Conservation (phyloP, 495 filamentous ascomycete species). For the Aspergillus diversus region DNA sequence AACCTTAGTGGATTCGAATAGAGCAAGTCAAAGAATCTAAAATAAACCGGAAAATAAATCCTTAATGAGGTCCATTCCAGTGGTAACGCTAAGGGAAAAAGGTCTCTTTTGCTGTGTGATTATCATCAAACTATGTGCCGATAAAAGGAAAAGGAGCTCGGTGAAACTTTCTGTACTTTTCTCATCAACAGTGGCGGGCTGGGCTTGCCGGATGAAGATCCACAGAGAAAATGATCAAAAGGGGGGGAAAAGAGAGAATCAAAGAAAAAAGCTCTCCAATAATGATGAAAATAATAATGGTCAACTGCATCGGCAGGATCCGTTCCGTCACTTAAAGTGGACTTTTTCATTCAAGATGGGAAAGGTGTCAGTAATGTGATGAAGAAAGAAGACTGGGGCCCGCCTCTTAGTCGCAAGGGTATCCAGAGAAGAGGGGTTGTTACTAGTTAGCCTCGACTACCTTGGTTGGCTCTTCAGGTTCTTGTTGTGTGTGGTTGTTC, state of each 20-base stretch:
- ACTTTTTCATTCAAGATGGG: not conserved
- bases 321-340: conserved; percentile 3
- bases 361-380: not conserved
- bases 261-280: not conserved
- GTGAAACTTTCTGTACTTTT: not conserved
- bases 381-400: not conserved
- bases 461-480: not conserved
- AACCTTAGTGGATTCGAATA: no score
- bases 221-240: not conserved
- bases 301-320: conserved; percentile 11
- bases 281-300: not conserved
- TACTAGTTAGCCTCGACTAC: not conserved
- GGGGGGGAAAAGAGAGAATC: no score
- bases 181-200: not conserved
- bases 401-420: no score
- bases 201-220: not conserved
- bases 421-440: not conserved
- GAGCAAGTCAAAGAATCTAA: no score
- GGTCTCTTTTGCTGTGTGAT: no score
- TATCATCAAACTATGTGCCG: no score
- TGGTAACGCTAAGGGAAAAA: no score
- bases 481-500: not conserved
- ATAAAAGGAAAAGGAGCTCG: no score
- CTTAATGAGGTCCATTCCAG: no score
- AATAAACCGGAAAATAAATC: no score